phyloP scores from a whole-genome alignment of 345 rosid species.

The Eutrema yunnanense region DNA sequence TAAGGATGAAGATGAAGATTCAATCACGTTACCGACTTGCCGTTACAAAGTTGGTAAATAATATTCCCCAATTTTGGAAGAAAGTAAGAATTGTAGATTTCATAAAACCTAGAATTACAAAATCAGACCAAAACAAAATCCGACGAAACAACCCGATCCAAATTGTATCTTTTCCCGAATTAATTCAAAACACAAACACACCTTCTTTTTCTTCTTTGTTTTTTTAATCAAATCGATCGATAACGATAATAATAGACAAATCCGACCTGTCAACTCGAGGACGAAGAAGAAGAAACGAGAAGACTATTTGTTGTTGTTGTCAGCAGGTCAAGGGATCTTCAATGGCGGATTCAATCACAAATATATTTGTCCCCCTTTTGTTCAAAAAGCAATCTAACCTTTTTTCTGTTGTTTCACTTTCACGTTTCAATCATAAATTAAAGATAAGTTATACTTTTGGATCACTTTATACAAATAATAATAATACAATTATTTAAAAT shows the following conservation, averaged over 20 bases:
- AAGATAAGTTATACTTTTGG: neutral
- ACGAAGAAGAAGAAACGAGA: neutral
- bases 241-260: neutral
- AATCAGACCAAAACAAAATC: neutral
- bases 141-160: no score
- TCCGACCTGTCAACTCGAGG: neutral
- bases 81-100: neutral
- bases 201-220: no score
- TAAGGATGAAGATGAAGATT: constrained; percentile 3
- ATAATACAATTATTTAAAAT: neutral
- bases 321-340: neutral
- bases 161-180: no score
- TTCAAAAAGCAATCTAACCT: neutral
- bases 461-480: neutral
- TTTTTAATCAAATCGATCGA: neutral
- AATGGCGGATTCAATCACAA: neutral
- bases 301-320: neutral
- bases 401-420: neutral
- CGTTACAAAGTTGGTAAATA: neutral
- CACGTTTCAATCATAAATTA: constrained; percentile 2
- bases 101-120: neutral
- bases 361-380: neutral
- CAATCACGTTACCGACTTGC: constrained; percentile 33
- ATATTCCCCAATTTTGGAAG: neutral
- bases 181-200: no score